These are phyloP conservation scores for Lipomyces mesembrius DNA, from an alignment of 805 yeast genomes.

Conservation along the genomic window DNA sequence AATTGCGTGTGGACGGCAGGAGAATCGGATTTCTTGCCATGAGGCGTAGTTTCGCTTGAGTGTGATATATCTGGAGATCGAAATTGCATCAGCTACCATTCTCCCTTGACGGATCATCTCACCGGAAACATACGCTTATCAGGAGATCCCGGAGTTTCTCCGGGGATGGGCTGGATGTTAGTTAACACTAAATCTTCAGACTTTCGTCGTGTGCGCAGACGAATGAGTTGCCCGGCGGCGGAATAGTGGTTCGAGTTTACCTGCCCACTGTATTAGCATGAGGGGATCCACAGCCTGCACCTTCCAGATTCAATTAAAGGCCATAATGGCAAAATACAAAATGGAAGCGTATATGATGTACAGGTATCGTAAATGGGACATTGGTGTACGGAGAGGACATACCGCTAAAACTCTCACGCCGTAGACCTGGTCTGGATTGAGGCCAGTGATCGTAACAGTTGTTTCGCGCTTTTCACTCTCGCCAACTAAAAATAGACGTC, in stretches of 20 bases:
- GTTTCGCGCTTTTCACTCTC: constrained; percentile 47
- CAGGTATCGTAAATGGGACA: neutral
- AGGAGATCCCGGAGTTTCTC: constrained; percentile 12
- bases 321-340: neutral
- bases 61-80: constrained; percentile 3
- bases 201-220: constrained; percentile 41
- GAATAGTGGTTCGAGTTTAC: constrained; percentile 37
- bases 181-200: constrained; percentile 41
- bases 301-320: neutral
- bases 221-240: constrained; percentile 38
- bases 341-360: too few species aligned
- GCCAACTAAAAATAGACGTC: constrained; percentile 22
- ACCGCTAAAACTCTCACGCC: constrained; percentile 45
- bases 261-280: constrained; percentile 10
- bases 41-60: neutral
- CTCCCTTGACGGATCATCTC: neutral
- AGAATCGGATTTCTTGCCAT: constrained; percentile 9
- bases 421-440: constrained; percentile 45
- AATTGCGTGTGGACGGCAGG: constrained; percentile 29
- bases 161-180: constrained; percentile 32
- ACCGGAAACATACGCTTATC: neutral
- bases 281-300: neutral
- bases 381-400: constrained; percentile 11
- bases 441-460: constrained; percentile 43
- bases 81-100: neutral